Conservation (phyloP, 1,284 basidiomycete genomes). For the Boletus hoseneyae region DNA sequence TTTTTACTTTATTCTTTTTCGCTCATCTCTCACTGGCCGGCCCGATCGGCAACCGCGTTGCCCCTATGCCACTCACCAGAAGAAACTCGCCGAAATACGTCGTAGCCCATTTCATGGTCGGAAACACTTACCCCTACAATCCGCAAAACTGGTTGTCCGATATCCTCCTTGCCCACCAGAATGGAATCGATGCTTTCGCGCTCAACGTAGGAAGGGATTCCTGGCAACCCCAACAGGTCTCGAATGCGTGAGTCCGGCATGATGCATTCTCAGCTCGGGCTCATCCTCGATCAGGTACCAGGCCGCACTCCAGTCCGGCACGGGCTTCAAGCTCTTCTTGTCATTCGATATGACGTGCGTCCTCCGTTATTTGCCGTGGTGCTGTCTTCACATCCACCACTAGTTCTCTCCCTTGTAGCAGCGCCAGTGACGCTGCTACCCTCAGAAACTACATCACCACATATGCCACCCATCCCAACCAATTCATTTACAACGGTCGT, state of each 20-base stretch:
- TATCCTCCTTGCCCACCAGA: conserved; percentile 53
- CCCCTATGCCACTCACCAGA: conserved; percentile 9
- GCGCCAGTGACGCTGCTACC: conserved; percentile 48
- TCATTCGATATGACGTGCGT: conserved; percentile 76
- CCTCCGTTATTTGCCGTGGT: not conserved
- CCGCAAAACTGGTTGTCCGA: conserved; percentile 54
- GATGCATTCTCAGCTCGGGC: not conserved
- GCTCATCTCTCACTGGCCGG: conserved; percentile 7
- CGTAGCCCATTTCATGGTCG: conserved; percentile 66
- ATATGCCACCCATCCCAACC: conserved; percentile 59
- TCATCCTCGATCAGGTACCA: conserved; percentile 35
- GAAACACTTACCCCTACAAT: conserved; percentile 64
- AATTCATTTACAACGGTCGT: conserved; percentile 55
- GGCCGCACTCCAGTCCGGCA: conserved; percentile 52
- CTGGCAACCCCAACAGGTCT: conserved; percentile 64
- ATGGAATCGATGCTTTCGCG: conserved; percentile 66
- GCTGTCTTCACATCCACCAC: conserved; percentile 3
- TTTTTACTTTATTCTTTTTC: conserved; percentile 14
- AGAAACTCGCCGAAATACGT: conserved; percentile 47
- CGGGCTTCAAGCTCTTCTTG: conserved; percentile 74
- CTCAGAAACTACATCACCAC: conserved; percentile 59
- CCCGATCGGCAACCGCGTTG: conserved; percentile 15
- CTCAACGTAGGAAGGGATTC: conserved; percentile 63
- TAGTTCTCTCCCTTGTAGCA: conserved; percentile 57
- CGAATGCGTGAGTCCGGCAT: conserved; percentile 54